Percentiles rank a stretch among this genome's conserved stretches.
Conservation (phyloP, 2,329 filamentous ascomycete genomes). For the Cladosporium velox region DNA sequence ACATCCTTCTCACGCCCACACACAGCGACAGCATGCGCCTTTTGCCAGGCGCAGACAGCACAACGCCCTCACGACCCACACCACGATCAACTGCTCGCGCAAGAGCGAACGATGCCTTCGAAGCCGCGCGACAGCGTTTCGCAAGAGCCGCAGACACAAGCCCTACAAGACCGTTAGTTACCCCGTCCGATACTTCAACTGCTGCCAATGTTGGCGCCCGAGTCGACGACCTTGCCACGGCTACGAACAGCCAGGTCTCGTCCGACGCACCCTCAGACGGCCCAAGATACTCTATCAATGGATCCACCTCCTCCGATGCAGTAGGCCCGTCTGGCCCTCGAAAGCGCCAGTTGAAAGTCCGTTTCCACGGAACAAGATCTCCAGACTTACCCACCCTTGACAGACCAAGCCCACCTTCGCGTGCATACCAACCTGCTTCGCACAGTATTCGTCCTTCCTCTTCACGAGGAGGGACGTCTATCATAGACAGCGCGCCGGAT, state of each 20-base stretch:
- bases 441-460: constrained; percentile 41
- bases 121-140: constrained; percentile 20
- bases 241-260: constrained; percentile 14
- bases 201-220: constrained; percentile 7
- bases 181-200: constrained; percentile 17
- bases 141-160: constrained; percentile 18
- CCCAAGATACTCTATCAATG: not conserved
- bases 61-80: constrained; percentile 36
- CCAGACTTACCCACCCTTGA: constrained; percentile 37
- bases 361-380: constrained; percentile 35
- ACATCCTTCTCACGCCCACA: constrained; percentile 32
- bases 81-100: constrained; percentile 26
- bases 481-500: constrained; percentile 52
- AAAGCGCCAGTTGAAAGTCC: constrained; percentile 35
- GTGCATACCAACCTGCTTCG: constrained; percentile 53
- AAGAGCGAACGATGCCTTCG: constrained; percentile 21
- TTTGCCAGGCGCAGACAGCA: constrained; percentile 49
- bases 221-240: constrained; percentile 10
- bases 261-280: not conserved
- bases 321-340: constrained; percentile 28
- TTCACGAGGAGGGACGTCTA: constrained; percentile 52
- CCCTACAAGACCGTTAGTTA: constrained; percentile 23
- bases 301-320: constrained; percentile 22
- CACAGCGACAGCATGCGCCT: constrained; percentile 52
- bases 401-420: constrained; percentile 47